phyloP scores from a whole-genome alignment of 352 stramenopile species.

The Pythium periplocum region DNA sequence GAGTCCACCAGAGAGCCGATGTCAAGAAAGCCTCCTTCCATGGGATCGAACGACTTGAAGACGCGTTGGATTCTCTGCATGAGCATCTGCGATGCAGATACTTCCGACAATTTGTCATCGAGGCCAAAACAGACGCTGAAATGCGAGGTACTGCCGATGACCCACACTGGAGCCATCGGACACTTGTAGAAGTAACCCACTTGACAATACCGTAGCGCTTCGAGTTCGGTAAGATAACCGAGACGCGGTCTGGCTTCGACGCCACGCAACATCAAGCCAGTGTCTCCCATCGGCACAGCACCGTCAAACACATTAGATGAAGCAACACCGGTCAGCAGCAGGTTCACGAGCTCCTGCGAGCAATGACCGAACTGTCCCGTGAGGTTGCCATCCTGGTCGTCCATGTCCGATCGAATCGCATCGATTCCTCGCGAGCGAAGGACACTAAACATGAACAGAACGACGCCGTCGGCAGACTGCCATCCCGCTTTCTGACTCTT shows the following conservation, averaged over 20 bases:
- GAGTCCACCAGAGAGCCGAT: slow-evolving; percentile 51
- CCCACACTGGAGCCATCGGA: slow-evolving; percentile 83
- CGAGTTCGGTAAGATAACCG: slow-evolving; percentile 88
- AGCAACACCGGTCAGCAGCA: slow-evolving; percentile 73
- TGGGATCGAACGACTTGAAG: slow-evolving; percentile 86
- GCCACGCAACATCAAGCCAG: slow-evolving; percentile 65
- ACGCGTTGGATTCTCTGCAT: slow-evolving; percentile 84
- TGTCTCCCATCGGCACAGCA: slow-evolving; percentile 64
- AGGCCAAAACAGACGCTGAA: slow-evolving; percentile 89
- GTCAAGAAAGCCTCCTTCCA: slow-evolving; percentile 87
- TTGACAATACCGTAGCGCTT: slow-evolving; percentile 88
- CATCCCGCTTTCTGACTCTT: slow-evolving; percentile 19
- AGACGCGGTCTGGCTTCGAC: slow-evolving; percentile 43
- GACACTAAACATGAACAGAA: slow-evolving; percentile 68
- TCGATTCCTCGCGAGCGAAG: slow-evolving; percentile 49
- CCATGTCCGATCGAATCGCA: slow-evolving; percentile 62
- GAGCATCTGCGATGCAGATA: slow-evolving; percentile 67
- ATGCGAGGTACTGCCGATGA: slow-evolving; percentile 87
- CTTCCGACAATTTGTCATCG: slow-evolving; percentile 41
- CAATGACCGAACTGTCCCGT: slow-evolving; percentile 79
- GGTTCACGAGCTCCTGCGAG: slow-evolving; percentile 82
- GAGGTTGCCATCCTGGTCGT: slow-evolving; percentile 48
- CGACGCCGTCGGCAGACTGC: slow-evolving; percentile 39
- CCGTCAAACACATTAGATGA: slow-evolving; percentile 86
- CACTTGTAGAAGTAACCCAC: slow-evolving; percentile 90